These are phyloP conservation scores for Cyclostephanos invisitatus DNA, from an alignment of 108 stramenopile species.

Conservation along the genomic window DNA sequence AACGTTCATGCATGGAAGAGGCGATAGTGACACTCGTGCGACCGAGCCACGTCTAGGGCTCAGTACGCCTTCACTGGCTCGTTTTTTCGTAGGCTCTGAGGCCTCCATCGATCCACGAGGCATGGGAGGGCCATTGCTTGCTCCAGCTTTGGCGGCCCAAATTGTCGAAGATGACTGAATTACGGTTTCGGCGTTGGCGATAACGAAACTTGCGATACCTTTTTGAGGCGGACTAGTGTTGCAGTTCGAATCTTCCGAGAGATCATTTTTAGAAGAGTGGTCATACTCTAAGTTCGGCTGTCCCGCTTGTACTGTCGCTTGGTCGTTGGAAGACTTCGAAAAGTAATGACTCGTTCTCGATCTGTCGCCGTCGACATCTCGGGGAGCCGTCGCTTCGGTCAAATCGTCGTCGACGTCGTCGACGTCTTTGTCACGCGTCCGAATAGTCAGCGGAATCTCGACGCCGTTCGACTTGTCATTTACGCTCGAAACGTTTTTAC, in stretches of 20 bases:
- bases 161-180: background rate
- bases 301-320: background rate
- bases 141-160: background rate
- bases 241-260: background rate
- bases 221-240: constrained; percentile 2
- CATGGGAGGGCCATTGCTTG: constrained; percentile 2
- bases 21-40: constrained; percentile 6
- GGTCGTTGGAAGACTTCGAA: constrained; percentile 2
- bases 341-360: constrained; percentile 3
- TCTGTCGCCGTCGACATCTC: background rate
- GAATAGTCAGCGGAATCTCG: constrained; percentile 11
- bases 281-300: background rate
- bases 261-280: background rate
- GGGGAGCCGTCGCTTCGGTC: constrained; percentile 11
- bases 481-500: background rate
- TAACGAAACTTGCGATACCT: constrained; percentile 12
- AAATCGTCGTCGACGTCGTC: constrained; percentile 29
- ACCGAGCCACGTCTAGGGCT: background rate
- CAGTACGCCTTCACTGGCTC: background rate
- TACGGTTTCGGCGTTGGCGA: background rate
- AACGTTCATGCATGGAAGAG: constrained; percentile 2
- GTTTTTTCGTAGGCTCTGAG: constrained; percentile 1
- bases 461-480: background rate
- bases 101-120: background rate
- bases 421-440: constrained; percentile 16